Evolutionary conservation across 2,329 filamentous ascomycete genomes (phyloP).

Genomic region (Venturia asperata): DNA sequence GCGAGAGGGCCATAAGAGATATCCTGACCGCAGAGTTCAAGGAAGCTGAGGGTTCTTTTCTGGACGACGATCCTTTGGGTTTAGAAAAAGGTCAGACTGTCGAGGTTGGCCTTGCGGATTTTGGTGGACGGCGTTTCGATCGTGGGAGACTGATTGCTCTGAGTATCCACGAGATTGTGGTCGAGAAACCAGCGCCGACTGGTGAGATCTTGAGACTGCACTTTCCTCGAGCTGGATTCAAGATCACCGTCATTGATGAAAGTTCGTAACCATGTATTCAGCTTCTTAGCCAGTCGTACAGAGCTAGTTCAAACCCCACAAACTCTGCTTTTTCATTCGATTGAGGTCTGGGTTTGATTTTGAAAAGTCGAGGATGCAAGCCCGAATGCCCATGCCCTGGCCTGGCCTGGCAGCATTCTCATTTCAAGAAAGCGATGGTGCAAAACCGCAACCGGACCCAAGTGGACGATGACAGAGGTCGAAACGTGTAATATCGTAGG

Average conservation of each 20-base stretch:
- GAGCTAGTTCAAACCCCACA: too few relatives aligned
- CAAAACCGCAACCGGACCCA: too few relatives aligned
- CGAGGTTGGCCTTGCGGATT: conserved; percentile 4
- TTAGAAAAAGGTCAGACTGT: conserved; percentile 4
- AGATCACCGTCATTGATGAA: neutral
- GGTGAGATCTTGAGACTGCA: conserved; percentile 4
- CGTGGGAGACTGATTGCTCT: neutral
- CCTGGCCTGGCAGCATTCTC: too few relatives aligned
- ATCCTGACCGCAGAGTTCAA: neutral
- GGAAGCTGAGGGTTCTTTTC: neutral
- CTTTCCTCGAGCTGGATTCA: conserved; percentile 4
- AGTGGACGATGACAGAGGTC: too few relatives aligned
- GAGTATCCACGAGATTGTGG: neutral
- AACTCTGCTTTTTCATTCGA: too few relatives aligned
- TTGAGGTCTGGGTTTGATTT: too few relatives aligned
- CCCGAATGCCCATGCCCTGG: too few relatives aligned
- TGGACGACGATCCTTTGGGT: neutral
- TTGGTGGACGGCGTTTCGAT: neutral
- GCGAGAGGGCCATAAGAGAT: neutral
- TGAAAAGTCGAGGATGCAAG: too few relatives aligned
- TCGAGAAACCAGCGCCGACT: neutral
- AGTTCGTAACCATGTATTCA: too few relatives aligned
- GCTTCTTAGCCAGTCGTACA: too few relatives aligned
- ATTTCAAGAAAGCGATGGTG: too few relatives aligned
- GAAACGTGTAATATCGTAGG: too few relatives aligned